Conservation (phyloP, 768 basidiomycete species). For the Russula foetens region DNA sequence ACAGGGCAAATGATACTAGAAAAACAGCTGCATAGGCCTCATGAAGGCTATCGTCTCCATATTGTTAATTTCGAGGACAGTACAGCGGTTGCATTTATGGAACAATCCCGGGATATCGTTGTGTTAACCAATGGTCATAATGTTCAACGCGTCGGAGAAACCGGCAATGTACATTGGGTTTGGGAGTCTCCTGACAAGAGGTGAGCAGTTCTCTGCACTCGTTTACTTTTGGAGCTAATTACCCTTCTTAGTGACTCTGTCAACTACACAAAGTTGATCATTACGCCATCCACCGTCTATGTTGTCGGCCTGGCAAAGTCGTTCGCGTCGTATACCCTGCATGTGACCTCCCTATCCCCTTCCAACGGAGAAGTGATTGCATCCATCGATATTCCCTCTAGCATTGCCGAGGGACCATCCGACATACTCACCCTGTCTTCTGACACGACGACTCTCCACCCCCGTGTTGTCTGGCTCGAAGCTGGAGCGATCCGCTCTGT, state of each 20-base stretch:
- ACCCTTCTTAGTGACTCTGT: constrained; percentile 45
- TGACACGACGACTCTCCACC: constrained; percentile 18
- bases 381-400: constrained; percentile 47
- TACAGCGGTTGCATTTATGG: constrained; percentile 40
- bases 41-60: constrained; percentile 38
- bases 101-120: constrained; percentile 33
- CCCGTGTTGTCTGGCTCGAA: constrained; percentile 49
- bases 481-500: constrained; percentile 42
- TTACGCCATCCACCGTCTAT: constrained; percentile 48
- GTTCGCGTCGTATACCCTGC: constrained; percentile 51
- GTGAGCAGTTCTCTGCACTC: constrained; percentile 34
- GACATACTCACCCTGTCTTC: constrained; percentile 32
- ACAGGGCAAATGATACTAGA: constrained; percentile 65
- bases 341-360: constrained; percentile 53
- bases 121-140: constrained; percentile 54
- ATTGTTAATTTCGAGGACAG: constrained; percentile 54
- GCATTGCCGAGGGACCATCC: constrained; percentile 29
- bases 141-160: constrained; percentile 42
- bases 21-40: constrained; percentile 44
- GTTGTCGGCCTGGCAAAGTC: constrained; percentile 39
- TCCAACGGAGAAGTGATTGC: constrained; percentile 44
- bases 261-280: constrained; percentile 53
- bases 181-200: constrained; percentile 65
- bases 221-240: background rate
- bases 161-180: constrained; percentile 55